Base-by-base conservation (phyloP, 75 land plant genomes). In the Selaginella tamariscina region DNA sequence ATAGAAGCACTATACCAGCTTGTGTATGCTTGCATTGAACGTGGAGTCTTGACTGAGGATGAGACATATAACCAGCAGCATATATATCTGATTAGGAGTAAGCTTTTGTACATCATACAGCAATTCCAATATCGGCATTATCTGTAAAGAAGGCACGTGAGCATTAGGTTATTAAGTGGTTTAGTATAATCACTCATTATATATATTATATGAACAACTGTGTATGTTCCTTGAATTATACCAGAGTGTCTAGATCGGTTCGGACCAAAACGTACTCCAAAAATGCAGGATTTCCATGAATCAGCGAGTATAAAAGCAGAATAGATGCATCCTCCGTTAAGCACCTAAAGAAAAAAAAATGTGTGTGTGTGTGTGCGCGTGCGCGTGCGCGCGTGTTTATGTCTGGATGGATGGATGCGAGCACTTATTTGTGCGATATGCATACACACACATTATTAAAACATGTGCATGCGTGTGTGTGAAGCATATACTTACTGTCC, bases 41-140 rank as follows among this genome's bases (percentile, higher is more conserved):
- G 90, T 83, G 22, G 90, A 87, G 78, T 89, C 94, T 62, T 89
- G 94, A 71, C 94, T 89, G 1, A 89, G 82, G 29, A 89, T 89
- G 32, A 89, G 87, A 69, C 86, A 83, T 29, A 89, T 77, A 68
- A 89, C 77, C 69, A 89, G 73, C 70, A 89, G 64, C 94, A 89
- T 89, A 69, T 89, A 89, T 27, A 89, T 86, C 54, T 89, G 94
- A 77, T 89, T 89, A 15, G 91, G 70, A 30, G 85, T 77, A 71
- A 74, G 84, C 64, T 65, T 78, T 59, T 86, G 73, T 15, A 88
- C 94, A 86, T 86, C 81, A 31, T 89, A 89, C 32, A 89, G 72
- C 29, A 82, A 77, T 57, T 88, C 93, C 74, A 88, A 44, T 29
- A 86, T 67, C 21, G 94, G 90, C 87, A 89, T 80, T 71, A 89